Evolutionary conservation across 2,329 filamentous ascomycete genomes (phyloP).

Genomic region (Penicillium sp.): DNA sequence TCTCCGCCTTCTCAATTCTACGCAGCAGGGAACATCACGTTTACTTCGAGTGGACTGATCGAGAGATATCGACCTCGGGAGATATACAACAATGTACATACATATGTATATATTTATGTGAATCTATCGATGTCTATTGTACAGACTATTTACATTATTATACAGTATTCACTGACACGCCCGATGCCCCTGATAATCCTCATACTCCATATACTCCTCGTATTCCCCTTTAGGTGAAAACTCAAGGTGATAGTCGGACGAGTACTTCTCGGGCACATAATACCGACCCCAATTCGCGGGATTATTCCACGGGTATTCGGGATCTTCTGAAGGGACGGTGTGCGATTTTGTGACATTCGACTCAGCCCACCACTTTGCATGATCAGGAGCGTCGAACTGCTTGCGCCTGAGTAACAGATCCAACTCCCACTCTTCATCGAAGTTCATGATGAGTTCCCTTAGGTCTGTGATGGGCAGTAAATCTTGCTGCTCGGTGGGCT

Average conservation of each 20-base stretch:
- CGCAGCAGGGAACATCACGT: constrained; percentile 8
- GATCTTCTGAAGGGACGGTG: constrained; percentile 6
- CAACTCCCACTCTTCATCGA: constrained; percentile 24
- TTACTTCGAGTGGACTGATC: not conserved
- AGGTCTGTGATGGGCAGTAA: constrained; percentile 5
- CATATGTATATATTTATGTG: not conserved
- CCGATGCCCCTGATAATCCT: not conserved
- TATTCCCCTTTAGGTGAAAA: not conserved
- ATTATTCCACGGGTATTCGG: constrained; percentile 4
- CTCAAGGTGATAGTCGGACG: constrained; percentile 1
- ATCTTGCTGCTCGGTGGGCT: not conserved
- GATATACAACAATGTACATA: not conserved
- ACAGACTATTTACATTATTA: constrained; percentile 6
- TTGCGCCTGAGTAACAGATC: constrained; percentile 13
- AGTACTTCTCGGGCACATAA: constrained; percentile 4
- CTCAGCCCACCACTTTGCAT: constrained; percentile 12
- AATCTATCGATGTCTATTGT: not conserved
- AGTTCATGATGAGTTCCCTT: constrained; percentile 11
- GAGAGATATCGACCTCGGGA: not conserved
- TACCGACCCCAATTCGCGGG: constrained; percentile 10
- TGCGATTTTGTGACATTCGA: not conserved
- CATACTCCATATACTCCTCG: constrained; percentile 1
- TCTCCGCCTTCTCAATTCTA: constrained; percentile 14
- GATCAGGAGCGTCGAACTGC: constrained; percentile 1
- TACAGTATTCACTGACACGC: not conserved